These are phyloP conservation scores for Pseudopediastrum boryanum DNA, from an alignment of 139 green algal species.

Conservation along the genomic window DNA sequence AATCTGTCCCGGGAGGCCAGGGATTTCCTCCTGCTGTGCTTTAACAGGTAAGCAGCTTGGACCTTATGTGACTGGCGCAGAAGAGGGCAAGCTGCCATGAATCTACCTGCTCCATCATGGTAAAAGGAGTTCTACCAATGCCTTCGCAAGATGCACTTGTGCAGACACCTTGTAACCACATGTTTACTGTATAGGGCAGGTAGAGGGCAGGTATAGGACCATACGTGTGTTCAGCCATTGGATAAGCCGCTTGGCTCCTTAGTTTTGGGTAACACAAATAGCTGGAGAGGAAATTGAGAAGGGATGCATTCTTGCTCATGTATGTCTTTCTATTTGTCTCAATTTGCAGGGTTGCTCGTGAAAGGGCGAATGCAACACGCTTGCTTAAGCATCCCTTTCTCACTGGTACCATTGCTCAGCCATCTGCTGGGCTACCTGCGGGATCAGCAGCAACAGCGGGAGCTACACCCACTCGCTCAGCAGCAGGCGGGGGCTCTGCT, in stretches of 20 bases:
- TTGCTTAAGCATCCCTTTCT: conserved; percentile 86
- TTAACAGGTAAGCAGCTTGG: conserved; percentile 67
- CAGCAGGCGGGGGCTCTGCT: neutral
- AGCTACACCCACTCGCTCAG: neutral
- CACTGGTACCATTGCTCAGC: neutral
- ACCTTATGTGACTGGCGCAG: no score
- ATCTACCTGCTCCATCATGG: no score
- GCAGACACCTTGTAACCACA: no score
- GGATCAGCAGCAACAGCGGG: neutral
- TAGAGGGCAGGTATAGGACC: no score
- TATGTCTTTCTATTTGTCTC: neutral
- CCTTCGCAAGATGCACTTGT: no score
- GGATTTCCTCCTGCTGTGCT: conserved; percentile 95
- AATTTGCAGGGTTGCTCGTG: conserved; percentile 62
- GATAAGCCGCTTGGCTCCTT: no score
- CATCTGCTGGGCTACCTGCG: neutral
- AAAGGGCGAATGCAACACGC: conserved; percentile 69
- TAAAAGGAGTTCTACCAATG: no score
- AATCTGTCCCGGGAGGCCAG: conserved; percentile 75
- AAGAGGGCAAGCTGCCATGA: no score
- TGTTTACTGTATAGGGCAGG: no score
- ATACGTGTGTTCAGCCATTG: no score
- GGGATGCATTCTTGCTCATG: neutral
- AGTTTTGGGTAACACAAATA: no score
- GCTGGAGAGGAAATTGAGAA: no score